Base-by-base conservation (phyloP, 495 filamentous ascomycete species). In the Daldinia grandis region DNA sequence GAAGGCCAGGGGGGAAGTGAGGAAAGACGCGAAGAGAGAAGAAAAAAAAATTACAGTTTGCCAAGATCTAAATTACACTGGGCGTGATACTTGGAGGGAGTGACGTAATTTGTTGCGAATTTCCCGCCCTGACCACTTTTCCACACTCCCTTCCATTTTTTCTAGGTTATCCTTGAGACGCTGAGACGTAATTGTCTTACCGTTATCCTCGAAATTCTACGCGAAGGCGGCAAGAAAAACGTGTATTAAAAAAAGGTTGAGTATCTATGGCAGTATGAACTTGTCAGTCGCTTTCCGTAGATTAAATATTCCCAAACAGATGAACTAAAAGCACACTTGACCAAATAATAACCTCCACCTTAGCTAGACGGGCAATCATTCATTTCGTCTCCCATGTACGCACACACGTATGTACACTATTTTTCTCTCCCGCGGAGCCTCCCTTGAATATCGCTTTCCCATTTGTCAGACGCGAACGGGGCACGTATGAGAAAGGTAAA, bases 101-200 rank as follows among this genome's bases (percentile, higher is more conserved):
- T 76, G 75, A 76, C 75, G 75, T 76, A 76, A 75, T 72, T 71
- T 54, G 60, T 75, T 74, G 66, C 66, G 69, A 71, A 69, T 69
- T 67, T 60, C 47, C 40, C 64, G 64, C 69, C 64, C 61, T 47
- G 70, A 58, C 70, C 70, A 68, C 65, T 62, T 42, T 55, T 54
- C 54, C 55, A 44, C 44, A 50, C 54, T 65, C 66, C 57, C 69
- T 72, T 68, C 47, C 57, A 55, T 64, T 35, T 60, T 72, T 68
- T 59, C 42, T 68, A 60, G 40, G 28, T 53, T 25, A 57, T 57
- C 54, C 54, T 33, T 57, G 54, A 55, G 49, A 53, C 49, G 27
- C 19, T 47, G 19, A 24, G 42, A 47, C 42, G 9, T 47, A 47
- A 47, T n/a, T 53, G 49, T 53, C 14, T 28, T 12, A 53, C 49